Evolutionary conservation across 2,329 filamentous ascomycete genomes (phyloP).

Genomic region (Ceratocystiopsis minuta): DNA sequence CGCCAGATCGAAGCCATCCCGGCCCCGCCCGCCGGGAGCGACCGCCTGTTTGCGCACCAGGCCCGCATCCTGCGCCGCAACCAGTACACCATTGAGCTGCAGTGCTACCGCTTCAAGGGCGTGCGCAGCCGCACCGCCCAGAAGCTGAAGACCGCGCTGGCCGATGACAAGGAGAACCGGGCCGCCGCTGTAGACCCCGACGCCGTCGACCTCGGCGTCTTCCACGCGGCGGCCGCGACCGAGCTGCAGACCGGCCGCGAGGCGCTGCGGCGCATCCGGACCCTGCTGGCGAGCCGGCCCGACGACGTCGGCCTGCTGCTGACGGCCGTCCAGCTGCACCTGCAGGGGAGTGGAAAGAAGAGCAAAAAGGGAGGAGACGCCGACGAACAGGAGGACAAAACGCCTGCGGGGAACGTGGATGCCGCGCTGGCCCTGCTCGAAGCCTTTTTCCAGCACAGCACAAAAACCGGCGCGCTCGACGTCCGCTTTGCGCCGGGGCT

Average conservation of each 20-base stretch:
- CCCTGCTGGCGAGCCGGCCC: constrained; percentile 54
- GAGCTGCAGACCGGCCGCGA: constrained; percentile 44
- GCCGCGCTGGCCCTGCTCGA: constrained; percentile 63
- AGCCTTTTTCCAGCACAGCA: constrained; percentile 43
- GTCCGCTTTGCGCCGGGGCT: constrained; percentile 72
- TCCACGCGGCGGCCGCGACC: constrained; percentile 56
- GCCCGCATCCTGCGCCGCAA: constrained; percentile 42
- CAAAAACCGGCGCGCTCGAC: constrained; percentile 36
- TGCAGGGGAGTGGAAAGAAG: constrained; percentile 42
- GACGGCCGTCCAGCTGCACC: constrained; percentile 65
- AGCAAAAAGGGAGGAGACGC: not conserved
- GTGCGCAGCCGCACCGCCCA: constrained; percentile 31
- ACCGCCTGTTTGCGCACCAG: constrained; percentile 59
- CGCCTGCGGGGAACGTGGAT: constrained; percentile 33
- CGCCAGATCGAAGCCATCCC: constrained; percentile 39
- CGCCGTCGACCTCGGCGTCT: constrained; percentile 25
- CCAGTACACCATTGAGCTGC: constrained; percentile 43
- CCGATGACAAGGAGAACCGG: constrained; percentile 10
- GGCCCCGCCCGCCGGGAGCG: constrained; percentile 30
- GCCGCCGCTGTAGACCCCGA: constrained; percentile 15
- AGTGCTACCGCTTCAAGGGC: constrained; percentile 49
- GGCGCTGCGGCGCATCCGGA: constrained; percentile 50
- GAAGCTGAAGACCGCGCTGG: constrained; percentile 17
- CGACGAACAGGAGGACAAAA: too few species aligned
- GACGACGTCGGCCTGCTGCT: constrained; percentile 65